Base-by-base conservation (phyloP, 225 moss, liverwort and hornwort species). In the Antitrichia curtipendula region DNA sequence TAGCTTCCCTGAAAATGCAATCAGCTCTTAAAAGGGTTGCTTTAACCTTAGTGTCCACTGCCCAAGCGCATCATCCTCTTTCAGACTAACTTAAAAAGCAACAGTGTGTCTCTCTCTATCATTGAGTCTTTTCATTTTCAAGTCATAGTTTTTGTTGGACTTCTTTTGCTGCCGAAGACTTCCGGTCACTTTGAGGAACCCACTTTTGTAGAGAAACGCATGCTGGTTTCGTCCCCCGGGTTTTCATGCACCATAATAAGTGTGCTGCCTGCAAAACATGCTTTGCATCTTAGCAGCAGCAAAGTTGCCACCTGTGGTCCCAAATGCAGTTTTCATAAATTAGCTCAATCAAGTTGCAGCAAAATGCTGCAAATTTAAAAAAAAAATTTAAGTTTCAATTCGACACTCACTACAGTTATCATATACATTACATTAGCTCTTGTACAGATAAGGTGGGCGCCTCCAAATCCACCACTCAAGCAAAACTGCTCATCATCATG, bases 391-490 rank as follows among this genome's bases (percentile, higher is more conserved):
- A 53, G 6, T 34, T 76, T 23, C 53, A 36, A 76, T 14, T 23
- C 18, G 16, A 31, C 31, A 31, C 19, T 3, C 7, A n/a, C n/a
- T n/a, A n/a, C n/a, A n/a, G n/a, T n/a, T n/a, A n/a, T 2, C 7
- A 29, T 47, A 7, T 73, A 17, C 29, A 49, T 20, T 49, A 49
- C 74, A 49, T 74, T 47, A 73, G 7, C 73, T 72, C 17, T 32
- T 49, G 19, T 49, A 8, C 8, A 72, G 10, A 29, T 9, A 45
- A 47, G 11, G 45, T 16, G 28, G 45, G 41, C 5, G 8, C 16
- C 31, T 1, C 0, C 18, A 47, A 43, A 6, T 40, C 19, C 1
- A 0, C 11, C 16, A 20, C 16, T 5, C 4, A 62, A 4, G 1
- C 32, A 21, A n/a, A 65, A 11, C 3, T 2, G 6, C 3, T n/a